Conservation (phyloP, 768 basidiomycete species). For the Myochromella boudieri region DNA sequence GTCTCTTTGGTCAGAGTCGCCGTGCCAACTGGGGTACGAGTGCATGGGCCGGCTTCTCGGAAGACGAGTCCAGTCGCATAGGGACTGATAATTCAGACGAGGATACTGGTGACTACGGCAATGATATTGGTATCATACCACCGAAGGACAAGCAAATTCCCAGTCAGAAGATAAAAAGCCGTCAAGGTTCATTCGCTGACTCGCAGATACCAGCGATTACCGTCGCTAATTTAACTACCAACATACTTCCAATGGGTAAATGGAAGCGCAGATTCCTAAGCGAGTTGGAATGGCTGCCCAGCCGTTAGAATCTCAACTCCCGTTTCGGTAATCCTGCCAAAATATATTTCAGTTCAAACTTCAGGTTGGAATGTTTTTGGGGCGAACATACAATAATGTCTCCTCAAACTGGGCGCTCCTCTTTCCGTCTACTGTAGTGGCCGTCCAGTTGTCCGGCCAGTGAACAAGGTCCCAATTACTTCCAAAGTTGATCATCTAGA, state of each 20-base stretch:
- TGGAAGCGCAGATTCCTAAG: neutral
- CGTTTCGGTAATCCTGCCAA: slow-evolving; percentile 79
- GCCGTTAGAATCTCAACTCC: slow-evolving; percentile 88
- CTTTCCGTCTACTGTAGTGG: slow-evolving; percentile 88
- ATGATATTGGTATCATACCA: slow-evolving; percentile 71
- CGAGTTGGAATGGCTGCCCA: slow-evolving; percentile 9
- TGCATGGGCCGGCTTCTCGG: slow-evolving; percentile 69
- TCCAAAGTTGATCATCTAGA: slow-evolving; percentile 98
- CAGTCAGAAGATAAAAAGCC: slow-evolving; percentile 51
- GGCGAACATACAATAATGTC: slow-evolving; percentile 75
- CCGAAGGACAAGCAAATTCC: slow-evolving; percentile 43
- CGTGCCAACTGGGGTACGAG: slow-evolving; percentile 76
- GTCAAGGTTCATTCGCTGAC: slow-evolving; percentile 77
- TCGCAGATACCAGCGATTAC: slow-evolving; percentile 66
- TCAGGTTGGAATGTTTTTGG: neutral
- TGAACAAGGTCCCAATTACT: slow-evolving; percentile 72
- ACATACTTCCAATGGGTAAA: neutral
- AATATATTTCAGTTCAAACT: neutral
- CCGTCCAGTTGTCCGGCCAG: slow-evolving; percentile 97
- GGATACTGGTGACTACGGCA: slow-evolving; percentile 88
- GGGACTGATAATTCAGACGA: slow-evolving; percentile 81
- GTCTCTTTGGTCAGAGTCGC: slow-evolving; percentile 88
- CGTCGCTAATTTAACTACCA: no score
- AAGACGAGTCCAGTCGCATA: slow-evolving; percentile 62
- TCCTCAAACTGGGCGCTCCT: slow-evolving; percentile 97